Base-by-base conservation (phyloP, 2,329 filamentous ascomycete species). In the Claviceps arundinis region DNA sequence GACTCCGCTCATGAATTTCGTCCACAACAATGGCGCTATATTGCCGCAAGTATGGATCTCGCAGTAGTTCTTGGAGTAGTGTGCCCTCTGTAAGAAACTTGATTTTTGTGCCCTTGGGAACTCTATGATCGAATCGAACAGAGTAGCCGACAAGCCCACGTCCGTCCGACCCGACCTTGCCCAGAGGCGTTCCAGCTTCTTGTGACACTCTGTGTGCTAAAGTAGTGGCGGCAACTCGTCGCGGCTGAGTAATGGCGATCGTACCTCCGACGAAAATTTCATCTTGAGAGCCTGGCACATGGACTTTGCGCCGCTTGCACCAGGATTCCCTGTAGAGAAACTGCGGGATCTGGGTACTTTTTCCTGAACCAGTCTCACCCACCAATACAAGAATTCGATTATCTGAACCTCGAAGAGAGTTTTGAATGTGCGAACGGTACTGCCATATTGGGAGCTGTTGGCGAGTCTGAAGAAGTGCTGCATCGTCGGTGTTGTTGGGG, bases 61-160 rank as follows among this genome's bases (percentile, higher is more conserved):
- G 78, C 54, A 98, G 68, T 67, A 98, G 84, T 67, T 98, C 94
- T 65, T 97, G 90, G 14, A 98, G 74, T 50, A 98, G 74, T 84
- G 95, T 97, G 61, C 93, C 93, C 67, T 98, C 94, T 0, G 93
- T 98, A 56, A 98, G 72, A 61, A 89, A 98, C 64, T 97, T 97
- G 69, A 98, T 85, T 61, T 78, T 83, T 4, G 88, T 87, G n/a
- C 82, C 84, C 19, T 80, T 80, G n/a, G 88, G 87, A 0, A 87
- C 81, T 13, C 85, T 83, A 55, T 90, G 87, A 60, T 98, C 93
- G 62, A 98, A 98, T 52, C 93, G 85, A 37, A 98, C 91, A 4
- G 88, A 91, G 64, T 97, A 98, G 42, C 93, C 93, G 11, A 98
- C 90, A 30, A 73, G 62, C 2, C 78, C 70, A 48, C 77, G 62